phyloP scores from a whole-genome alignment of 257 asterid species.

The Przewalskia tangutica region DNA sequence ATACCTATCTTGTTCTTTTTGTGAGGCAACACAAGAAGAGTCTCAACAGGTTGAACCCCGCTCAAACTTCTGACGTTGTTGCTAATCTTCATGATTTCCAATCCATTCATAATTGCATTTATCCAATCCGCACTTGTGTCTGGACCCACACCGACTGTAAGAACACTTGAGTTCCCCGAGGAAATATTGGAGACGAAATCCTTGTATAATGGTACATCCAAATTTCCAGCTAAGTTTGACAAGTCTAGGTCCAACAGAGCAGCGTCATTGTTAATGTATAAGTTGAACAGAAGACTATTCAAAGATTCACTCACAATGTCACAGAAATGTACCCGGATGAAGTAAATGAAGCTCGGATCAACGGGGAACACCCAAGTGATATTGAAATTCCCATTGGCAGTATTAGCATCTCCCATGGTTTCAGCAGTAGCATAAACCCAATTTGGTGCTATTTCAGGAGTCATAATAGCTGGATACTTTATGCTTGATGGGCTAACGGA shows the following conservation, averaged over 20 bases:
- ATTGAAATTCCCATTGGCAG: constrained; percentile 27
- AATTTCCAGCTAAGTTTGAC: constrained; percentile 22
- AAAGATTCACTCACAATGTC: constrained; percentile 29
- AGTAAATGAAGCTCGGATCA: constrained; percentile 30
- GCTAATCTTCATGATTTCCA: constrained; percentile 43
- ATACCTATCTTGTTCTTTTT: constrained; percentile 14
- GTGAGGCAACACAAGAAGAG: constrained; percentile 17
- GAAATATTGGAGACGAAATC: constrained; percentile 26
- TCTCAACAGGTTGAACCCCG: constrained; percentile 27
- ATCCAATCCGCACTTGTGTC: constrained; percentile 9
- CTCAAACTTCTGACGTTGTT: constrained; percentile 32
- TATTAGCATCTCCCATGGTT: constrained; percentile 38
- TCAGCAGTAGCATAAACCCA: constrained; percentile 42
- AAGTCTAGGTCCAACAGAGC: constrained; percentile 26
- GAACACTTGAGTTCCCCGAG: constrained; percentile 18
- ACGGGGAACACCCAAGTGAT: constrained; percentile 38
- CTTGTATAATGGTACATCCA: constrained; percentile 27
- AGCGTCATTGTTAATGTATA: constrained; percentile 21
- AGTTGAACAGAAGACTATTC: constrained; percentile 27
- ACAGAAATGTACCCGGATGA: constrained; percentile 35
- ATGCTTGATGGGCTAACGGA: constrained; percentile 25
- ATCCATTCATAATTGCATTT: constrained; percentile 38
- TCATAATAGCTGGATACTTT: constrained; percentile 11
- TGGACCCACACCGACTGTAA: constrained; percentile 39
- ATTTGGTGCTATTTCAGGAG: constrained; percentile 35